Base-by-base conservation (phyloP, 169 alveolate species). In the Eimeria acervulina region DNA sequence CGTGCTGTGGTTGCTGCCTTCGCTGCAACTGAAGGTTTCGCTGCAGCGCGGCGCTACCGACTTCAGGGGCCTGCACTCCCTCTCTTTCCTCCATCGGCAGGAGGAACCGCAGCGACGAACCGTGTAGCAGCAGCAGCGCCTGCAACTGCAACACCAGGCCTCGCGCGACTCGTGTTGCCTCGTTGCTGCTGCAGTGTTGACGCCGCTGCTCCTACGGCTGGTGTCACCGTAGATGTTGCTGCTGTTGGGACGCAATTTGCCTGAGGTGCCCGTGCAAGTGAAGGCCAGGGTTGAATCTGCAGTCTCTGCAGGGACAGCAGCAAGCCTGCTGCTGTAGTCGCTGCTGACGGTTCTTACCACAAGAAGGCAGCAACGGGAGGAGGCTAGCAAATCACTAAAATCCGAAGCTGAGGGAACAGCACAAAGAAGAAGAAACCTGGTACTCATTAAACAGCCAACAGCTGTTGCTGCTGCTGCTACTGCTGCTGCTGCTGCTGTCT, bases 401-500 rank as follows among this genome's bases (percentile, higher is more conserved):
- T 28, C 44, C 52, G 21, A 19, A 38, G 87, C 61, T 38, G 40
- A 6, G 36, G 10, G 8, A 47, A 72, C 90, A 81, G 90, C 90
- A 81, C 3, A 26, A 15, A 81, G 21, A n/a, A 42, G 51, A 81
- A 81, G 38, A 26, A 40, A 51, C n/a, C 36, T 81, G 90, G 72
- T 81, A 47, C 70, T 21, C 26, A 28, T n/a, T 70, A 23, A 10
- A 72, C 90, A 47, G 90, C 47, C 72, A 26, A 55, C 90, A 26
- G 72, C 90, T 1, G 72, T 47, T 38, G 89, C 47, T 81, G 68
- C 42, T 47, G 68, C 70, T 47, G 90, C n/a, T 38, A 66, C 47
- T 81, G 68, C 42, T 47, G 68, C 70, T 47, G 90, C n/a, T 81
- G 44, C 42, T 31, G 42, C 70, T 81, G 90, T 74, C 85, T 74